Conservation (phyloP, 2,329 filamentous ascomycete species). For the Esteya vermicola region DNA sequence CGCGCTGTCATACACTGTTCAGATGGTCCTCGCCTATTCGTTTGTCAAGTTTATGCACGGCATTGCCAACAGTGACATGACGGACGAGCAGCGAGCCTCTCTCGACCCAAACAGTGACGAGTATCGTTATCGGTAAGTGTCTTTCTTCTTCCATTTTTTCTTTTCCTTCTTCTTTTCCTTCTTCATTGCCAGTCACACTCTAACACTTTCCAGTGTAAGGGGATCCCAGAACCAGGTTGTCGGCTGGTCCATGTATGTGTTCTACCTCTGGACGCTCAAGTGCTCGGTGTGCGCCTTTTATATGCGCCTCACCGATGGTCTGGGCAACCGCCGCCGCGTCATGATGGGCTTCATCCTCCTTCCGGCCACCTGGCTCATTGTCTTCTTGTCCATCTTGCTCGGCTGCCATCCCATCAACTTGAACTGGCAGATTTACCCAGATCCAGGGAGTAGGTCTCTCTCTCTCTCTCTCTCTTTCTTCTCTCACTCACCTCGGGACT, state of each 20-base stretch:
- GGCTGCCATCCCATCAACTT: conserved; percentile 20
- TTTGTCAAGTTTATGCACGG: conserved; percentile 16
- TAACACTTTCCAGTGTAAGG: conserved; percentile 14
- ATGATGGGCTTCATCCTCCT: conserved; percentile 21
- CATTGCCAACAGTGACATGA: conserved; percentile 20
- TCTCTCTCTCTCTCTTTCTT: background rate
- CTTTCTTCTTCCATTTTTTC: background rate
- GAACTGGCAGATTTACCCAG: conserved; percentile 27
- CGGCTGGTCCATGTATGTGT: conserved; percentile 14
- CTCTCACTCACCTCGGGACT: background rate
- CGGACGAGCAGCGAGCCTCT: conserved; percentile 13
- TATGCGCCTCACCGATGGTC: conserved; percentile 17
- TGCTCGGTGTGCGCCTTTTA: conserved; percentile 17
- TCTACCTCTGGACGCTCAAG: conserved; percentile 15
- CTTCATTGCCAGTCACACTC: no score
- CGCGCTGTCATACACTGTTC: no score
- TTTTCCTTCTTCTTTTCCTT: background rate
- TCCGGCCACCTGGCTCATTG: conserved; percentile 17
- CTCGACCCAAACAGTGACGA: conserved; percentile 16
- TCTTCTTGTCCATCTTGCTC: conserved; percentile 19
- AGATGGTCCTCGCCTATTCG: conserved; percentile 16
- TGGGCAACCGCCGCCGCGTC: conserved; percentile 16
- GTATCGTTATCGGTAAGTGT: conserved; percentile 14
- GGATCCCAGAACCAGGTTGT: conserved; percentile 22
- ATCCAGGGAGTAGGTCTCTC: conserved; percentile 22